Conservation (phyloP, 108 stramenopile genomes). For the Cyclotella cryptica region DNA sequence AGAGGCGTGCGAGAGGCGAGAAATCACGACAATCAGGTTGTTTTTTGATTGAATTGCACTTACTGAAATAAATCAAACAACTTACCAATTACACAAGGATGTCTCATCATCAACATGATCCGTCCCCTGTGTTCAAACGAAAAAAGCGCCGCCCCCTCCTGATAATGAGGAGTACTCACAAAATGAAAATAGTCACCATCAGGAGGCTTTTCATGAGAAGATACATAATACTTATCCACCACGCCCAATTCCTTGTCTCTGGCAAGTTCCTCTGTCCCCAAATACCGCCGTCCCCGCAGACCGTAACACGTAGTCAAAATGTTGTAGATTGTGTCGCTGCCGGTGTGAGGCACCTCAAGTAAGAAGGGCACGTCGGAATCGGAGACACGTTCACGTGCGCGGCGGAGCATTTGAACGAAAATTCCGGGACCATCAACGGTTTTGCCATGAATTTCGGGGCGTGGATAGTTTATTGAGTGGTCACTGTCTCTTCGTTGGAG, state of each 20-base stretch:
- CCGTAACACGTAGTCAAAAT: constrained; percentile 45
- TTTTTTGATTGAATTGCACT: background rate
- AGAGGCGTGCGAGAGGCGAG: background rate
- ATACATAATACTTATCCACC: constrained; percentile 24
- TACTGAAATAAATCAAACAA: background rate
- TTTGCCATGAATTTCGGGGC: background rate
- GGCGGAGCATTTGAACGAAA: constrained; percentile 34
- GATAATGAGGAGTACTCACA: constrained; percentile 40
- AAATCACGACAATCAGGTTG: background rate
- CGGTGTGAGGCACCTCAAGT: constrained; percentile 28
- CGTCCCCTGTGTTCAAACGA: constrained; percentile 35
- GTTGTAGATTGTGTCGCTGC: constrained; percentile 34
- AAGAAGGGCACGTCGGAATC: constrained; percentile 38
- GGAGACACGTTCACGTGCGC: constrained; percentile 34
- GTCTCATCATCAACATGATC: constrained; percentile 37
- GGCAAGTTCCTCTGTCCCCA: constrained; percentile 1
- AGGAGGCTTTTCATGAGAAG: constrained; percentile 19
- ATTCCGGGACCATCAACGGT: constrained; percentile 7
- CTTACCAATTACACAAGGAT: constrained; percentile 35
- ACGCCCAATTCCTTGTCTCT: constrained; percentile 10
- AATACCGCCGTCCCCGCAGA: constrained; percentile 18
- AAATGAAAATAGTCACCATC: constrained; percentile 32
- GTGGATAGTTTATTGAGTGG: background rate
- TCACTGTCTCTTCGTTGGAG: background rate
- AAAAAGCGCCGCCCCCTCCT: constrained; percentile 36